Evolutionary conservation across 106 monocot species (phyloP), one percentile per base, ranked within the genome.

Genomic region (Amphibolis antarctica): DNA sequence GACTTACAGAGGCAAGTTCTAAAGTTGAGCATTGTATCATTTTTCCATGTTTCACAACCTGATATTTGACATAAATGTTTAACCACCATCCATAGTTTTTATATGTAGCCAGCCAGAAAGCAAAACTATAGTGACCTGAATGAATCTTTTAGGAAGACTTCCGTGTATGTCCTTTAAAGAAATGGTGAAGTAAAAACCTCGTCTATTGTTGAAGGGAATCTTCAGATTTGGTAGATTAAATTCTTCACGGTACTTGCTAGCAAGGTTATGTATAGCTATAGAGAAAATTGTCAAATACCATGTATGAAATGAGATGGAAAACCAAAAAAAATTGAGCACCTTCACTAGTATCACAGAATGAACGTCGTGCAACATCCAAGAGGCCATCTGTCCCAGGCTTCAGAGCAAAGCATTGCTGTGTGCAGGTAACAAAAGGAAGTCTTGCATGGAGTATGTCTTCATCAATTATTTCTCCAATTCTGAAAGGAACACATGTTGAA

Each of bases 311-410:
- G 49, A 29, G 28, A 49, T 22, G 44, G 25, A 44, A 5, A 31
- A 48, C 13, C 46, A 48, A 19, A 51, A 50, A 42, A 59, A 46
- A 30, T 55, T n/a, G 54, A 80, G 9, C 25, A 98, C 98, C 98
- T 98, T 98, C 87, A 68, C 91, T 98, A 14, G 98, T 98, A 68
- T 91, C 91, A 83, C 87, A 98, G 70, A 91, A 98, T 21, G 80
- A 80, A 48, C 86, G 84, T 11, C 98, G 64, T 36, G 98, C 87
- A 64, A 98, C 78, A 81, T 98, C 98, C 70, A 98, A 78, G 66
- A 85, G 79, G 10, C 85, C 86, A 79, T 98, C 91, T 15, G 87
- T 79, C 59, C 87, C 91, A 63, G 87, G 64, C 63, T 91, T 98
- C 44, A 98, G 72, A 69, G 98, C 98, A 85, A 98, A 98, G 72